Percentiles rank a stretch among this genome's conserved stretches.
These are phyloP conservation scores for Fusarium cyanostomum DNA, from an alignment of 2,329 filamentous ascomycete species.

Conservation along the genomic window DNA sequence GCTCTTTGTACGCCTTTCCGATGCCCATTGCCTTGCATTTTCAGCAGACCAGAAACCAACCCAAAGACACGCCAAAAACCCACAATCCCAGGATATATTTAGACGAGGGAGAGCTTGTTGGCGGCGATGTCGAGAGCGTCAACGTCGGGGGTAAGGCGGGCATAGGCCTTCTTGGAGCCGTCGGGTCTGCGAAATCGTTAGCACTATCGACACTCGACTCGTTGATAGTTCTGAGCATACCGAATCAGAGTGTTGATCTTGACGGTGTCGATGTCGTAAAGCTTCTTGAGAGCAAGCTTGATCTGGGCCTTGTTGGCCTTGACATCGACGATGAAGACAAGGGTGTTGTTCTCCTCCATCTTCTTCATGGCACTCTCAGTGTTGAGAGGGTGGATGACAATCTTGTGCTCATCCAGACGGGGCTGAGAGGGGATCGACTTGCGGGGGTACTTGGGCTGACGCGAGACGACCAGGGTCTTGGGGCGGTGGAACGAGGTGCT, in stretches of 20 bases:
- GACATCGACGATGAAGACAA: slow-evolving; percentile 96
- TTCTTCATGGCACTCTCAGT: slow-evolving; percentile 99
- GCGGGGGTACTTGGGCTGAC: slow-evolving; percentile 94
- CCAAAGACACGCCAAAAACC: slow-evolving; percentile 49
- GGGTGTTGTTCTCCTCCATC: slow-evolving; percentile 99
- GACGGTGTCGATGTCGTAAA: slow-evolving; percentile 97
- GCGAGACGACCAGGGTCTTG: slow-evolving; percentile 93
- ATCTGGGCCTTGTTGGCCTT: slow-evolving; percentile 99
- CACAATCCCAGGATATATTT: slow-evolving; percentile 56
- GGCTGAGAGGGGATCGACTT: slow-evolving; percentile 91
- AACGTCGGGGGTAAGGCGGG: slow-evolving; percentile 92
- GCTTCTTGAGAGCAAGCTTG: slow-evolving; percentile 97
- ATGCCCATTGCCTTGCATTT: slow-evolving; percentile 50
- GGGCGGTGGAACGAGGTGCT: slow-evolving; percentile 97
- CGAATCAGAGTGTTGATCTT: slow-evolving; percentile 99
- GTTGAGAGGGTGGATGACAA: slow-evolving; percentile 98
- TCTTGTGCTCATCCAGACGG: slow-evolving; percentile 96
- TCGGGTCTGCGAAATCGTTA: slow-evolving; percentile 72
- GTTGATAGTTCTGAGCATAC: slow-evolving; percentile 58
- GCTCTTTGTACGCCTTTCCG: slow-evolving; percentile 51
- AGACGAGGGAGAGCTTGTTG: slow-evolving; percentile 98
- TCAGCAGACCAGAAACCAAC: slow-evolving; percentile 51
- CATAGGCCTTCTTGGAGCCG: slow-evolving; percentile 98
- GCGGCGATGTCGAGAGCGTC: slow-evolving; percentile 99
- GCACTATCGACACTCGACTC: not conserved